Evolutionary conservation across 2,329 filamentous ascomycete genomes (phyloP).

Genomic region (Byssochlamys sp.): DNA sequence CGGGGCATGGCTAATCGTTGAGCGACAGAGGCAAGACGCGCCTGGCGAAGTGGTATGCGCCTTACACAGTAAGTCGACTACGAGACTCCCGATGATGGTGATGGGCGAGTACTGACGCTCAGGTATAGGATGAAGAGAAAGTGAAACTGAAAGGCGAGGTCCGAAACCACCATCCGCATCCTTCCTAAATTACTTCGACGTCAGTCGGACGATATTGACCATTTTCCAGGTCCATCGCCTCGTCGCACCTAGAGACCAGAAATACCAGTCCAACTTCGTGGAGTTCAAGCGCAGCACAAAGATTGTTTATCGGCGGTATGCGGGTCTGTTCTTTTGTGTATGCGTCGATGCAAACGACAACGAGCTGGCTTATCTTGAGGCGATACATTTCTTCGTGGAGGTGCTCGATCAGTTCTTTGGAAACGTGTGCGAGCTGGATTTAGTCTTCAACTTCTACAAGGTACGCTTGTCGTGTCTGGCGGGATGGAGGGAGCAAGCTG

Average conservation of each 20-base stretch:
- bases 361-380: constrained; percentile 90
- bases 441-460: constrained; percentile 67
- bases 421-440: constrained; percentile 94
- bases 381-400: constrained; percentile 98
- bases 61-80: constrained; percentile 60
- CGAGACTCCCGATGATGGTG: neutral
- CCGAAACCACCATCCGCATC: constrained; percentile 9
- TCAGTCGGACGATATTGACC: neutral
- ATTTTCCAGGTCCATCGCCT: constrained; percentile 73
- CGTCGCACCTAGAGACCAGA: constrained; percentile 93
- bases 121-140: constrained; percentile 76
- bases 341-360: constrained; percentile 99
- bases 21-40: constrained; percentile 81
- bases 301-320: constrained; percentile 94
- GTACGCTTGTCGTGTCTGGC: constrained; percentile 25
- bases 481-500: neutral
- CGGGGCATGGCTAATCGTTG: constrained; percentile 7
- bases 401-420: constrained; percentile 97
- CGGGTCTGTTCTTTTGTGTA: constrained; percentile 96
- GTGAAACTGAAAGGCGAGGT: constrained; percentile 97
- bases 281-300: constrained; percentile 66
- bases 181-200: neutral
- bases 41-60: constrained; percentile 96
- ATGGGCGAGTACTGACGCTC: constrained; percentile 3
- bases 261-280: constrained; percentile 99